Base-by-base conservation (phyloP, 164 flowering plant species). In the Stephania japonica region DNA sequence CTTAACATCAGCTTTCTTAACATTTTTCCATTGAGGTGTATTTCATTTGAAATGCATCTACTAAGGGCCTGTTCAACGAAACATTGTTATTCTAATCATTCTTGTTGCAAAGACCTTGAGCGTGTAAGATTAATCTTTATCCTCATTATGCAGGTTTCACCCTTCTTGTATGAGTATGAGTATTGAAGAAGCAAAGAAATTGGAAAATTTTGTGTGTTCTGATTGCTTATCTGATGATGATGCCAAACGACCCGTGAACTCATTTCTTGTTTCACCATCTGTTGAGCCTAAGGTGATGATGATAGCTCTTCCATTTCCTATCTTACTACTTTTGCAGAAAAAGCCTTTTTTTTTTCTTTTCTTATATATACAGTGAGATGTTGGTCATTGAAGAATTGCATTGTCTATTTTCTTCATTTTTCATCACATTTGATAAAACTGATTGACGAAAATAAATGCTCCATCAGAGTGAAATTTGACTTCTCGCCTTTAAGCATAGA, bases 81-180 rank as follows among this genome's bases (percentile, higher is more conserved):
- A 12, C 16, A 3, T 47, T 47, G 53, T 16, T 47, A 47, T 16
- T 47, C 53, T 47, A 8, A 44, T 9, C 53, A 47, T 9, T 47
- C 13, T 47, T 72, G 59, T 21, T 43, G 41, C 47, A 26, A 24
- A 47, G 38, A 32, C 16, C 4, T 47, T 12, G 53, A 7, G n/a
- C 4, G 18, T 67, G 63, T 67, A 2, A 32, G 38, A 32, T 66
- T 44, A 27, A 32, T 8, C 67, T 49, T 24, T 9, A 19, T 42
- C 12, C 43, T 44, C 18, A 7, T 38, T 42, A 73, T 62, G 23
- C 76, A 90, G 96, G 96, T 90, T 86, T 78, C 96, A 90, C 81
- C 96, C 96, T 76, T 81, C 87, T 75, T 90, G 96, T 76, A 83
- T 90, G 80, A 87, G 81, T 69, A 86, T 88, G 90, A 87, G 82